Base-by-base conservation (phyloP, 192 early-diverging fungal genomes). In the Spizellomyces sp. region DNA sequence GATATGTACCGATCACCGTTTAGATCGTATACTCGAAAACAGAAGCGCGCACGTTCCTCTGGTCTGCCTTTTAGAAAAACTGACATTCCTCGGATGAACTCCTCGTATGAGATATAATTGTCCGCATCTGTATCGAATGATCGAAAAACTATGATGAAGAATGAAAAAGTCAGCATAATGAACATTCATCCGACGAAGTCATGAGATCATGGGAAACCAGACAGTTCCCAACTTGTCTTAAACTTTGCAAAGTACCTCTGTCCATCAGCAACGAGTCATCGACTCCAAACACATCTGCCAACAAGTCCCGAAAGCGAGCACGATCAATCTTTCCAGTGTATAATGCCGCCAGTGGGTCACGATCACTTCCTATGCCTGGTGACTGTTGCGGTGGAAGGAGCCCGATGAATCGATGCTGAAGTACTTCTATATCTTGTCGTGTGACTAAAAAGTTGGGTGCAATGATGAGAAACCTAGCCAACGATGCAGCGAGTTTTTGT, bases 251-350 rank as follows among this genome's bases (percentile, higher is more conserved):
- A 47, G 45, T 47, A 85, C 86, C 84, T 80, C 86, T 48, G 70
- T 88, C 86, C 86, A 88, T 88, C 8, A 88, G 60, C 47, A 88
- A 63, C 14, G 82, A 84, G 63, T 86, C 86, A 59, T 88, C 84
- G 14, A 88, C 83, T 1, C 81, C 86, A 75, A 88, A 88, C 9
- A 70, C 77, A 67, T 88, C 86, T 4, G 84, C 83, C 17, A 88
- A 68, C 69, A 88, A 50, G 57, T 88, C 86, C 44, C 86, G 71
- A 63, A 88, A 88, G 17, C 78, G 52, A 4, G 83, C 71, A 9
- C 86, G 70, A 73, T 88, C 86, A 71, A 86, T 83, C 73, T 86
- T 88, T 54, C 84, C 86, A 56, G 79, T 71, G 4, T 47, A 50
- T 8, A 72, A 52, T 6, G 45, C 48, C 42, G 55, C 70, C 6